These are phyloP conservation scores for Pseudoturritis turrita DNA, from an alignment of 345 rosid species.

Conservation along the genomic window DNA sequence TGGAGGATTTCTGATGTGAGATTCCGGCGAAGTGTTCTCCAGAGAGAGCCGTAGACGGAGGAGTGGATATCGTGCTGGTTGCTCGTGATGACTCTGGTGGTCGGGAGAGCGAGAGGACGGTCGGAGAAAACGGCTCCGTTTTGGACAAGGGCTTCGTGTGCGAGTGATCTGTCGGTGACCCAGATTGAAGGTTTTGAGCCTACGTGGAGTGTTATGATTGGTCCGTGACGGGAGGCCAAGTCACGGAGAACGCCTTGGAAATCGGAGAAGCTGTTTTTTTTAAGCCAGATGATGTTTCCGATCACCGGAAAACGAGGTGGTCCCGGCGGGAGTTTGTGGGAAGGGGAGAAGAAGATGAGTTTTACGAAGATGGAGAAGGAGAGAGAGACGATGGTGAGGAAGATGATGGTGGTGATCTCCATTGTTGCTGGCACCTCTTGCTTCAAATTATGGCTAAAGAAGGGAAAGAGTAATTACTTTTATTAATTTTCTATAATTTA, in stretches of 20 bases:
- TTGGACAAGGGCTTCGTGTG: conserved; percentile 45
- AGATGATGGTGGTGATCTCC: conserved; percentile 28
- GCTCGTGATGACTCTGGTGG: conserved; percentile 10
- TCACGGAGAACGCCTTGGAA: conserved; percentile 29
- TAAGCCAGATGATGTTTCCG: conserved; percentile 35
- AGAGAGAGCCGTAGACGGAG: conserved; percentile 40
- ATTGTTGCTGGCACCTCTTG: conserved; percentile 11
- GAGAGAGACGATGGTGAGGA: conserved; percentile 10
- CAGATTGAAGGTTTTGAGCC: conserved; percentile 37
- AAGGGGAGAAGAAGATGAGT: not conserved
- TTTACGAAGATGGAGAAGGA: conserved; percentile 5
- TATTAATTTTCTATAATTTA: not conserved
- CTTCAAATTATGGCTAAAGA: not conserved
- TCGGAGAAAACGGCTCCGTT: conserved; percentile 40
- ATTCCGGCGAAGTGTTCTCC: conserved; percentile 45
- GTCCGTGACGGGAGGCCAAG: conserved; percentile 35
- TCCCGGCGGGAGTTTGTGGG: conserved; percentile 32
- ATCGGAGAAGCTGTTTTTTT: conserved; percentile 23
- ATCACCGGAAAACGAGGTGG: conserved; percentile 23
- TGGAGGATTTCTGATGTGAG: conserved; percentile 47
- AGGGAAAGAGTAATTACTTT: not conserved
- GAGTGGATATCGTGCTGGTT: conserved; percentile 41
- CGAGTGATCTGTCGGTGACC: conserved; percentile 36
- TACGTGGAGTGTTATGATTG: conserved; percentile 37
- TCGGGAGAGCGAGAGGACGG: conserved; percentile 35